phyloP scores from a whole-genome alignment of 306 rosid species.

The Fragaria iinumae region DNA sequence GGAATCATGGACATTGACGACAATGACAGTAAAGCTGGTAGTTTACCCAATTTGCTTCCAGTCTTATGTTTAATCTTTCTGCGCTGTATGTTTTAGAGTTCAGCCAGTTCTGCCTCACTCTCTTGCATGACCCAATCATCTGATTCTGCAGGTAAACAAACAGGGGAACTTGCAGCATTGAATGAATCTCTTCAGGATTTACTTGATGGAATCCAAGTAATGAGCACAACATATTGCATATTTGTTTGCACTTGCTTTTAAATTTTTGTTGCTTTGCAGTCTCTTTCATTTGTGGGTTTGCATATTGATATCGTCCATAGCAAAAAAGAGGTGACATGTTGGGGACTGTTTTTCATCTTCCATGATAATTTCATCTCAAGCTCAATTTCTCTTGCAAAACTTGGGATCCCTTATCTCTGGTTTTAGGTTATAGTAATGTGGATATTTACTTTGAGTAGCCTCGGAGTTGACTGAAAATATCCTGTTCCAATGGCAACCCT shows the following conservation, averaged over 20 bases:
- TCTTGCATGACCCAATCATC: neutral
- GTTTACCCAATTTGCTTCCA: neutral
- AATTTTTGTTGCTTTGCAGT: slow-evolving; percentile 8
- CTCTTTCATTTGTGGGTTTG: neutral
- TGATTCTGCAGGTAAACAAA: slow-evolving; percentile 47
- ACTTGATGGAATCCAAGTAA: slow-evolving; percentile 94
- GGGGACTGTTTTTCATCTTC: neutral
- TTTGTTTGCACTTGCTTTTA: slow-evolving; percentile 7
- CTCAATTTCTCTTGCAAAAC: slow-evolving; percentile 9
- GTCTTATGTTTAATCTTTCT: slow-evolving; percentile 9
- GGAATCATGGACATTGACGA: slow-evolving; percentile 87
- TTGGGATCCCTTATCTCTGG: slow-evolving; percentile 3
- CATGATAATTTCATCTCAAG: neutral
- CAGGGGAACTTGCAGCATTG: slow-evolving; percentile 71
- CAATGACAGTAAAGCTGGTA: slow-evolving; percentile 55
- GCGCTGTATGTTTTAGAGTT: slow-evolving; percentile 13
- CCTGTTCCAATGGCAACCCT: neutral
- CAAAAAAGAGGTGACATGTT: neutral
- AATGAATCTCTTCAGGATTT: slow-evolving; percentile 86
- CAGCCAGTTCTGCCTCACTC: slow-evolving; percentile 1
- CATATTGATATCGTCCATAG: neutral
- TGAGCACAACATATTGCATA: slow-evolving; percentile 15
- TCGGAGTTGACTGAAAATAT: neutral
- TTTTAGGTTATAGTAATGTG: neutral
- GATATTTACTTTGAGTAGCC: neutral